A percentile compares a stretch with the other conserved stretches of the same genome.
phyloP scores from a whole-genome alignment of 306 rosid genomes.

The Lablab purpureus region DNA sequence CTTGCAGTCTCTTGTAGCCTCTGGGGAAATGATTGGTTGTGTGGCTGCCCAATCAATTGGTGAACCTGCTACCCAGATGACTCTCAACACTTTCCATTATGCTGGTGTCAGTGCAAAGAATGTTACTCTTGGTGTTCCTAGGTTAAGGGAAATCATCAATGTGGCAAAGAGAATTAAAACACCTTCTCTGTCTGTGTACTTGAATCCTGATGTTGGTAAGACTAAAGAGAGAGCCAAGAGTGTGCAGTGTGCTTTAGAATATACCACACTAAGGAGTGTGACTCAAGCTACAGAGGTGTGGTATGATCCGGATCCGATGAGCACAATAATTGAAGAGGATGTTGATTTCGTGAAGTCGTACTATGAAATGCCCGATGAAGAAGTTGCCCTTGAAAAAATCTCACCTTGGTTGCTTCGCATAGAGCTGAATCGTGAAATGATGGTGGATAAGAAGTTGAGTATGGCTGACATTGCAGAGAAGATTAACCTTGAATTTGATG shows the following conservation, averaged over 20 bases:
- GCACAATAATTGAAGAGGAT: constrained; percentile 95
- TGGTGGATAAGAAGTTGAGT: constrained; percentile 99
- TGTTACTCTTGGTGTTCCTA: constrained; percentile 97
- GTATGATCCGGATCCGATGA: constrained; percentile 98
- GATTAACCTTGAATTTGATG: constrained; percentile 90
- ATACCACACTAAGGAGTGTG: constrained; percentile 96
- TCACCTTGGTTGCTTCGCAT: constrained; percentile 99
- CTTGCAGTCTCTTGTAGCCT: constrained; percentile 95
- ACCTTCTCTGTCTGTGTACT: constrained; percentile 87
- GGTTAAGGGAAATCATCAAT: constrained; percentile 96
- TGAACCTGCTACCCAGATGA: constrained; percentile 99
- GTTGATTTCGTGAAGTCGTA: constrained; percentile 89
- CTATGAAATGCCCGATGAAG: constrained; percentile 99
- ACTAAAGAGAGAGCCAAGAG: constrained; percentile 97
- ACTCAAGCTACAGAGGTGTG: constrained; percentile 99
- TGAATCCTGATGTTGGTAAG: constrained; percentile 83
- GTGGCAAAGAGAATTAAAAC: constrained; percentile 98
- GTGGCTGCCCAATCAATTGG: constrained; percentile 99
- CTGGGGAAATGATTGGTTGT: constrained; percentile 99
- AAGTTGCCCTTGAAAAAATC: constrained; percentile 88
- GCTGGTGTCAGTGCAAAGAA: constrained; percentile 99
- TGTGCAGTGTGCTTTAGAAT: constrained; percentile 98
- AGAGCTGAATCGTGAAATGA: constrained; percentile 98
- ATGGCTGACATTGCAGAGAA: constrained; percentile 99
- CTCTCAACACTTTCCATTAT: constrained; percentile 97